Percentiles rank a stretch among this genome's conserved stretches.
phyloP scores from a whole-genome alignment of 2,329 filamentous ascomycete genomes.

The Fusarium nelsonii region DNA sequence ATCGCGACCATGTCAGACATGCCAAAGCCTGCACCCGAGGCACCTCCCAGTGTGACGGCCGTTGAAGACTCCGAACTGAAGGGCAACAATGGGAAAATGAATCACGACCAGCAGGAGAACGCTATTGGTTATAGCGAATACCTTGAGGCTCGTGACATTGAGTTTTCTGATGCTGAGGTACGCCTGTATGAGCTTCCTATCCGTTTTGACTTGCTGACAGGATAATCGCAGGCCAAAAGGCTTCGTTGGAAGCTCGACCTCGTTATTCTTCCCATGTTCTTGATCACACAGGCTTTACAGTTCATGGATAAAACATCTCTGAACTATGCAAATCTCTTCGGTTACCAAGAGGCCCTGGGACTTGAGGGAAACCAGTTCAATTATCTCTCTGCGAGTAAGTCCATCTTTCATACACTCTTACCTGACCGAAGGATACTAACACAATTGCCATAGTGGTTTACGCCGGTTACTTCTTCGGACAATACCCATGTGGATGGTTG shows the following conservation, averaged over 20 bases:
- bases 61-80: conserved; percentile 8
- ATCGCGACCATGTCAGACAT: conserved; percentile 1
- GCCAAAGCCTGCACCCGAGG: neutral
- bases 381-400: conserved; percentile 14
- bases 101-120: neutral
- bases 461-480: conserved; percentile 7
- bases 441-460: neutral
- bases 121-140: conserved; percentile 10
- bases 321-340: conserved; percentile 17
- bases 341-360: conserved; percentile 3
- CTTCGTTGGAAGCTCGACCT: conserved; percentile 18
- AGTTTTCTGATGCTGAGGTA: conserved; percentile 11
- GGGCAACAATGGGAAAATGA: neutral
- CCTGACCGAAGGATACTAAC: neutral
- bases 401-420: too few relatives aligned
- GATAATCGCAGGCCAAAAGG: neutral
- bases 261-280: conserved; percentile 10
- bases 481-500: conserved; percentile 12
- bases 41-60: neutral
- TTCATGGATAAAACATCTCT: conserved; percentile 21
- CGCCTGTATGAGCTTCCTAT: neutral
- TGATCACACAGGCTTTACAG: conserved; percentile 5
- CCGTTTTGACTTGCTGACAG: neutral
- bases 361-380: conserved; percentile 14
- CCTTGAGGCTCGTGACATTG: conserved; percentile 11